Base-by-base conservation (phyloP, 306 rosid genomes). In the Arachis stenosperma region DNA sequence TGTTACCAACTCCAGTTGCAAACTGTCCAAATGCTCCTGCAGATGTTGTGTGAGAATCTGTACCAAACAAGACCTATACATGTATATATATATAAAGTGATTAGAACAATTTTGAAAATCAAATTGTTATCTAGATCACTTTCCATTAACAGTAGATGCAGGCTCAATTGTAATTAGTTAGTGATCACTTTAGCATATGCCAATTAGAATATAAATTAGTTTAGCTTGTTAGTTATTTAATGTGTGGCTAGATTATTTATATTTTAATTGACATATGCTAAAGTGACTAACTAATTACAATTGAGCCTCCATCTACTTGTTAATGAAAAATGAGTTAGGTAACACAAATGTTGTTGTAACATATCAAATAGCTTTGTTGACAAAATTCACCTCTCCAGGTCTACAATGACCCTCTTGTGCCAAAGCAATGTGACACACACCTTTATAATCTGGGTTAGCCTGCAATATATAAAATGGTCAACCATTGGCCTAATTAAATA, bases 1-100 rank as follows among this genome's bases (percentile, higher is more conserved):
- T 92, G 80, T 90, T 90, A 33, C 94, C 96, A 27, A 92, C 74
- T 73, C 98, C 94, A 47, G 90, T 86, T 36, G 98, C 89, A 82
- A 92, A 92, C 74, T 92, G 98, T 51, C 96, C 96, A 86, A 92
- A 92, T 3, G 98, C 98, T 79, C 98, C 94, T 46, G 94, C 96
- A 43, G 98, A 86, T 55, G 92, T 86, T 52, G 96, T 86, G 79
- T 92, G 96, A 65, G 98, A 92, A 84, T 92, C 98, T 29, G 96
- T 92, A 57, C 98, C 98, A 40, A 92, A 81, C 74, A 90, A 84
- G 51, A 90, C 93, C 98, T 92, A 81, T 9, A 65, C 27, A 22
- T 22, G 27, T 59, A 50, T 69, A 50, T 69, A 80, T n/a, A 66
- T 9, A n/a, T 7, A 8, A 67, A 79, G 53, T n/a, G 70, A 81